These are phyloP conservation scores for Cladosporium sp. DNA, from an alignment of 2,329 filamentous ascomycete genomes.

Conservation along the genomic window DNA sequence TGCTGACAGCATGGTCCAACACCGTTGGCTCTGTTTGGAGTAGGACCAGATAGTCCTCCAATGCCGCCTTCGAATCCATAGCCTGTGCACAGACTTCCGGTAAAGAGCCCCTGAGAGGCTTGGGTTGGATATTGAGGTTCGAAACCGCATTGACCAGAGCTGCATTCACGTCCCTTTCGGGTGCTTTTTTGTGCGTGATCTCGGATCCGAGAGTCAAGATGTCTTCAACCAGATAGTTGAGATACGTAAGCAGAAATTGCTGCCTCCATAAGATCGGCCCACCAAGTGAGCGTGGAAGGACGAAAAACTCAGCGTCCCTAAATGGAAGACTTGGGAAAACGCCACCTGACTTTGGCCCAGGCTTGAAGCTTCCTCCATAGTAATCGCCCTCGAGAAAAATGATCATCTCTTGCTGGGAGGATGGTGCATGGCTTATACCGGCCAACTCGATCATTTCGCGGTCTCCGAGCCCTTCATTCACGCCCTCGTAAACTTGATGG, in stretches of 20 bases:
- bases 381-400: not conserved
- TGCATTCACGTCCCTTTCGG: not conserved
- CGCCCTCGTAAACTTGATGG: slow-evolving; percentile 14
- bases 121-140: slow-evolving; percentile 10
- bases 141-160: slow-evolving; percentile 2
- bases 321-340: not conserved
- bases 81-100: slow-evolving; percentile 12
- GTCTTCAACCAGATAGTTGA: slow-evolving; percentile 16
- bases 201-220: slow-evolving; percentile 13
- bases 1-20: slow-evolving; percentile 15
- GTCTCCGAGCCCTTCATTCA: not conserved
- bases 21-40: slow-evolving; percentile 14
- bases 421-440: not conserved
- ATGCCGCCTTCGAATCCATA: slow-evolving; percentile 10
- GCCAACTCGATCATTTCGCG: not conserved
- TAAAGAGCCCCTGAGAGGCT: slow-evolving; percentile 10
- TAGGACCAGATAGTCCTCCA: slow-evolving; percentile 13
- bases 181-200: not conserved
- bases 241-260: not conserved
- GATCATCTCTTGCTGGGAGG: not conserved
- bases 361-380: not conserved
- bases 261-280: not conserved
- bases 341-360: not conserved
- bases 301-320: not conserved
- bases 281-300: not conserved